A percentile compares a stretch with the other conserved stretches of the same genome.
Evolutionary conservation across 306 rosid species (phyloP).

Genomic region (Begonia masoniana): DNA sequence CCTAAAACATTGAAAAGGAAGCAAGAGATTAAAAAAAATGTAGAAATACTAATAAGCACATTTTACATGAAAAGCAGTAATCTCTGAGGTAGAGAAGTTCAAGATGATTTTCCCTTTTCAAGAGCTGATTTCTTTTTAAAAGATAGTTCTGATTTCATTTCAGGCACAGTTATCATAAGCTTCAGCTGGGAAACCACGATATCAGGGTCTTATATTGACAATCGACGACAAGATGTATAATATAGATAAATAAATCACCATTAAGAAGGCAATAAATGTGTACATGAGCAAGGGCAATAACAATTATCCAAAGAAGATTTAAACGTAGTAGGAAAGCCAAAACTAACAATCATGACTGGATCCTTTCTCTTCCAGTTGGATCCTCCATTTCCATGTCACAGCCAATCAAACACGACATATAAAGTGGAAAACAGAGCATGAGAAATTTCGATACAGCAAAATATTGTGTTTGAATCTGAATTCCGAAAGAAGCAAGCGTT

Average conservation of each 20-base stretch:
- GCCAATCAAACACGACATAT: neutral
- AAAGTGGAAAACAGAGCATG: neutral
- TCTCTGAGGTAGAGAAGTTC: too few relatives aligned
- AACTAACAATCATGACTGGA: too few relatives aligned
- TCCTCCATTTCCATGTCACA: neutral
- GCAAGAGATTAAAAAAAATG: neutral
- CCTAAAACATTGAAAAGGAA: constrained; percentile 33
- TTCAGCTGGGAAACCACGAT: neutral
- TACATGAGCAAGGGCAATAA: too few relatives aligned
- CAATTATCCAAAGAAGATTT: too few relatives aligned
- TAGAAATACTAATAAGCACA: too few relatives aligned
- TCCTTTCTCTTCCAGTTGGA: neutral
- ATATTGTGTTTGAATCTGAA: neutral
- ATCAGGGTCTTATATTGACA: too few relatives aligned
- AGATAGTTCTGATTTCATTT: neutral
- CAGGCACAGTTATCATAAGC: neutral
- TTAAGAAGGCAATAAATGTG: too few relatives aligned
- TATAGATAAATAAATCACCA: too few relatives aligned
- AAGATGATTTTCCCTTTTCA: neutral
- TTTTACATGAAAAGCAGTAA: too few relatives aligned
- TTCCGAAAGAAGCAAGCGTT: neutral
- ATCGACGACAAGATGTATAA: too few relatives aligned
- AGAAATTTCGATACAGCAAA: neutral
- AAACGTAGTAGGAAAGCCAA: too few relatives aligned
- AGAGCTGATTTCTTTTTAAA: too few relatives aligned